phyloP scores from a whole-genome alignment of 2,329 filamentous ascomycete species.

The Colletotrichum limetticola region DNA sequence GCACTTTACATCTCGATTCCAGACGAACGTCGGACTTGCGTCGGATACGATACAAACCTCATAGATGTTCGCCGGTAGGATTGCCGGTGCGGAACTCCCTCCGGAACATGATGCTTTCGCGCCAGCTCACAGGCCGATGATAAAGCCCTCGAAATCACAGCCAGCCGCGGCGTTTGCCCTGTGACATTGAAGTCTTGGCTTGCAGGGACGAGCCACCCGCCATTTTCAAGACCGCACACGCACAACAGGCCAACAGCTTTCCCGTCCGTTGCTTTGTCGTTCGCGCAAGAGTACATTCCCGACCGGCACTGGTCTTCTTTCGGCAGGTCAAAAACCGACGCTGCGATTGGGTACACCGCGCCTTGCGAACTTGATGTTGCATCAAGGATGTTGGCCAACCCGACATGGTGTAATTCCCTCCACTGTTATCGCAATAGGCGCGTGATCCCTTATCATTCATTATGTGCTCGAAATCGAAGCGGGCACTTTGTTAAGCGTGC shows the following conservation, averaged over 20 bases:
- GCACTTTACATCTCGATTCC: neutral
- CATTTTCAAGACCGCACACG: neutral
- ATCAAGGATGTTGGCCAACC: neutral
- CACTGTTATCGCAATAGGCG: conserved; percentile 17
- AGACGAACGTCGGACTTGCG: neutral
- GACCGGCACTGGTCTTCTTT: conserved; percentile 13
- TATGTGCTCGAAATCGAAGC: neutral
- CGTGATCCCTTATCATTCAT: conserved; percentile 1
- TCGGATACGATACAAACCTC: neutral
- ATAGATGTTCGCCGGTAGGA: neutral
- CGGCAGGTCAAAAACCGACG: conserved; percentile 20
- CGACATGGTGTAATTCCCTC: conserved; percentile 12
- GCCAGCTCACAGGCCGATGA: neutral
- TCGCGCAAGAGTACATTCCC: neutral
- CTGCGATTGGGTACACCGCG: neutral
- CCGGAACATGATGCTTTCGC: neutral
- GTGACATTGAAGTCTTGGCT: conserved; percentile 5
- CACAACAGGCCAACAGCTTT: neutral
- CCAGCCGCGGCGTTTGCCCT: neutral
- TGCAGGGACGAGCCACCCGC: neutral
- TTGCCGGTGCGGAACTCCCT: neutral
- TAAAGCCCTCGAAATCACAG: neutral
- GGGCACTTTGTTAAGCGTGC: neutral
- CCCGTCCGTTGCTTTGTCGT: neutral
- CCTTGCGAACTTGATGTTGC: neutral